phyloP scores from a whole-genome alignment of 331 rosid species.

The Acacia concinna region DNA sequence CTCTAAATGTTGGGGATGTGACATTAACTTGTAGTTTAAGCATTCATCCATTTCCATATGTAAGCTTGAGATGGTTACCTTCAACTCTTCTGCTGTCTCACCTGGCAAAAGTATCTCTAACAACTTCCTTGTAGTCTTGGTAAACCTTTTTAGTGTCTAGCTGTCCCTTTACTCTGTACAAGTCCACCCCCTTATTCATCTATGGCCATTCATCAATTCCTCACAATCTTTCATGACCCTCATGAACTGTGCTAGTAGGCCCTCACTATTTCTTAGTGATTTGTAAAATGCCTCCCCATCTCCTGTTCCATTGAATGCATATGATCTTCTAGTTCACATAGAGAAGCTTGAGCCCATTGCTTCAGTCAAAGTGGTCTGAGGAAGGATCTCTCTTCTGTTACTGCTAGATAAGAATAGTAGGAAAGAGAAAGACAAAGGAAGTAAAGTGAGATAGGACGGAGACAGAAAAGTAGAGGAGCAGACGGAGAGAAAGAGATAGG shows the following conservation, averaged over 20 bases:
- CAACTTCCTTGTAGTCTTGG: background rate
- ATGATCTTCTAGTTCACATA: background rate
- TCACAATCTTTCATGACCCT: background rate
- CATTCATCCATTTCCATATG: background rate
- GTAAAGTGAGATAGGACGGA: background rate
- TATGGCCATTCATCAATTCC: background rate
- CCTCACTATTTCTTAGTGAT: background rate
- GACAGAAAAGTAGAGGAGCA: too few relatives aligned
- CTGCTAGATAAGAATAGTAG: background rate
- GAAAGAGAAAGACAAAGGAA: background rate
- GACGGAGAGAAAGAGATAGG: background rate
- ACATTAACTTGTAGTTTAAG: background rate
- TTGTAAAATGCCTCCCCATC: background rate
- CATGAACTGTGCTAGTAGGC: background rate
- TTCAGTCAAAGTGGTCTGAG: background rate
- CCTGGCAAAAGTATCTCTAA: background rate
- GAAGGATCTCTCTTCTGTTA: background rate
- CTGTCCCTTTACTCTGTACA: background rate
- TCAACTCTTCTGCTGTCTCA: background rate
- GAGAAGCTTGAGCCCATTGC: background rate
- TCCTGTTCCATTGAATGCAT: background rate
- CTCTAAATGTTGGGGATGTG: too few relatives aligned
- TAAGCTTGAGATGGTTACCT: background rate
- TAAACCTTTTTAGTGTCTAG: background rate
- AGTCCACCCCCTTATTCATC: background rate